A percentile compares a stretch with the other conserved stretches of the same genome.
Conservation (phyloP, 2,329 filamentous ascomycete species). For the Mariannaea sp. region DNA sequence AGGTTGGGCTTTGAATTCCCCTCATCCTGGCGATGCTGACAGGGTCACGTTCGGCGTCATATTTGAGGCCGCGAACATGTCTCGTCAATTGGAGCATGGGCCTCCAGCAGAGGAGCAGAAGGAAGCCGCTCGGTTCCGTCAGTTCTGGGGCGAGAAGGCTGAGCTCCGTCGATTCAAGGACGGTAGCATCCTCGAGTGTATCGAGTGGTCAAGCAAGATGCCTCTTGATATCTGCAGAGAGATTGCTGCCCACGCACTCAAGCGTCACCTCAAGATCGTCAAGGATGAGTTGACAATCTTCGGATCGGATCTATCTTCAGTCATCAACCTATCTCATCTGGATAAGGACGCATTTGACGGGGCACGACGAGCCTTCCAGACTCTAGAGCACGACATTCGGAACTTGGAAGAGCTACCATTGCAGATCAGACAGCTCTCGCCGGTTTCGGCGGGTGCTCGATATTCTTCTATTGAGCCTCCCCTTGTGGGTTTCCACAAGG, state of each 20-base stretch:
- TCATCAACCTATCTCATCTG: conserved; percentile 52
- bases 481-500: conserved; percentile 50
- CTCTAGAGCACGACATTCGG: conserved; percentile 77
- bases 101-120: conserved; percentile 85
- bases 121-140: conserved; percentile 78
- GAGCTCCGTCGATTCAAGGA: conserved; percentile 95
- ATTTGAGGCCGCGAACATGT: conserved; percentile 73
- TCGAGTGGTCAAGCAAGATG: conserved; percentile 77
- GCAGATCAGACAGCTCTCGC: conserved; percentile 79
- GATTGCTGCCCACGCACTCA: conserved; percentile 74
- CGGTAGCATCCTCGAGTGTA: conserved; percentile 88
- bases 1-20: conserved; percentile 39
- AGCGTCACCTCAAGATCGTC: conserved; percentile 67
- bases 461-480: conserved; percentile 65
- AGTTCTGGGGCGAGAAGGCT: conserved; percentile 94
- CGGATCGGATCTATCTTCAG: conserved; percentile 55
- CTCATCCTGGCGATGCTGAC: conserved; percentile 32
- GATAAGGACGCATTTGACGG: conserved; percentile 68
- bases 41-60: conserved; percentile 68
- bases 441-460: conserved; percentile 73
- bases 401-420: conserved; percentile 82
- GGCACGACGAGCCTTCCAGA: conserved; percentile 70
- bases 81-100: conserved; percentile 83
- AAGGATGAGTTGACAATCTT: conserved; percentile 58
- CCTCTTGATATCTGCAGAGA: conserved; percentile 74